Percentiles rank a stretch among this genome's conserved stretches.
Evolutionary conservation across 805 yeast genomes (phyloP).

Genomic region (Cephaloascus albidus): DNA sequence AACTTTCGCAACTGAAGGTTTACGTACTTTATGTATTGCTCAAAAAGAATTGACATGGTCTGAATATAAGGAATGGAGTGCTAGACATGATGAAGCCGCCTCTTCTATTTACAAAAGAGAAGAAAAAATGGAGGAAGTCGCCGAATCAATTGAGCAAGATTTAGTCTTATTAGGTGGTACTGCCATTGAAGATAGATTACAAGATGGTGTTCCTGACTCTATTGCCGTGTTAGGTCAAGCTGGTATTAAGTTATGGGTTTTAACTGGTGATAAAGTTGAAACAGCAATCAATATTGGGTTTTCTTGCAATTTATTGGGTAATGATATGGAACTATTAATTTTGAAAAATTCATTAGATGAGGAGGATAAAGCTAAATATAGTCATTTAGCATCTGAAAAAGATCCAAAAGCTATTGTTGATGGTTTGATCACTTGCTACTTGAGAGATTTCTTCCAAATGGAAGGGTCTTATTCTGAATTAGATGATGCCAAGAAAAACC

Average conservation of each 20-base stretch:
- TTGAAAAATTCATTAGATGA: conserved; percentile 33
- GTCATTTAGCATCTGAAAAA: conserved; percentile 8
- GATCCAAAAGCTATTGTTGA: conserved; percentile 18
- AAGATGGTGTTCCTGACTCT: conserved; percentile 70
- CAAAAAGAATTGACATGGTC: conserved; percentile 35
- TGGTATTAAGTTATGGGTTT: conserved; percentile 76
- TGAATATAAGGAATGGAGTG: conserved; percentile 45
- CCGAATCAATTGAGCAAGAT: conserved; percentile 50
- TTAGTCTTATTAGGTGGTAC: conserved; percentile 64
- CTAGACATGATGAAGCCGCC: conserved; percentile 46
- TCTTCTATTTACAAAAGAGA: conserved; percentile 53
- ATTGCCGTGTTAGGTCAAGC: conserved; percentile 58
- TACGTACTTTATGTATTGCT: conserved; percentile 69
- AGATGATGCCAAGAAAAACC: conserved; percentile 45
- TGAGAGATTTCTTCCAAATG: conserved; percentile 37
- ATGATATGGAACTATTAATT: conserved; percentile 59
- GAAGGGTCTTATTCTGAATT: conserved; percentile 34
- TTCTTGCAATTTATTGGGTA: conserved; percentile 62
- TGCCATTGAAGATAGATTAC: conserved; percentile 74
- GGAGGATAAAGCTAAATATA: conserved; percentile 14
- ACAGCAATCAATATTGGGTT: conserved; percentile 81
- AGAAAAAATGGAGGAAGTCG: conserved; percentile 38
- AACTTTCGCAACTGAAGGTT: conserved; percentile 67
- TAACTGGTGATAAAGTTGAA: conserved; percentile 77
- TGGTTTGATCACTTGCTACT: conserved; percentile 32